Conservation (phyloP, 768 basidiomycete species). For the Sutorius australiensis region DNA sequence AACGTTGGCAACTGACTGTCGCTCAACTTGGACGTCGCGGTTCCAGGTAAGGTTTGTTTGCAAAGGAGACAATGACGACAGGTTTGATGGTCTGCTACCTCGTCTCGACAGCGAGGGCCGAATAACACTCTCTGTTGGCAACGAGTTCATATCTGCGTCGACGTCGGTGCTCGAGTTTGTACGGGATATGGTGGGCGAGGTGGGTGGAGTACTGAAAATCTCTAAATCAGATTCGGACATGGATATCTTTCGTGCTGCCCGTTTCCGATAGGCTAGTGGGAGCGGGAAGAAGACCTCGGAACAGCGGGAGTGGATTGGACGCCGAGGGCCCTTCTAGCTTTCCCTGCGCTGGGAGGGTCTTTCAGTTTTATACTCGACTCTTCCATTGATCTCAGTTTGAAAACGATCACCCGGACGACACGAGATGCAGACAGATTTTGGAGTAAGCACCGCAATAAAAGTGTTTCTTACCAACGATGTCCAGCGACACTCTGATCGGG, state of each 20-base stretch:
- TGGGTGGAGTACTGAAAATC: constrained; percentile 43
- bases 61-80: constrained; percentile 24
- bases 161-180: constrained; percentile 13
- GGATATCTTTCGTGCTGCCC: constrained; percentile 24
- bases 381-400: constrained; percentile 8
- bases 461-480: constrained; percentile 9
- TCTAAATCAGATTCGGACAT: constrained; percentile 34
- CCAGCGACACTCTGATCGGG: constrained; percentile 17
- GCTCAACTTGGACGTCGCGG: constrained; percentile 36
- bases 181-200: constrained; percentile 34
- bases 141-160: constrained; percentile 9
- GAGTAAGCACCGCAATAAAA: constrained; percentile 12
- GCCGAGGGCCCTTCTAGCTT: constrained; percentile 5
- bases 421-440: constrained; percentile 4
- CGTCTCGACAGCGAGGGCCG: constrained; percentile 39
- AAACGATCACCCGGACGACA: constrained; percentile 28
- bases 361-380: constrained; percentile 22
- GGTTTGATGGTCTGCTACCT: constrained; percentile 29
- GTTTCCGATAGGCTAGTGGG: constrained; percentile 8
- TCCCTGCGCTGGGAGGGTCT: background rate
- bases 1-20: constrained; percentile 22
- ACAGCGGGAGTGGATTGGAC: constrained; percentile 1
- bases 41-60: constrained; percentile 35
- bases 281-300: constrained; percentile 10
- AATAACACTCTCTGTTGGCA: constrained; percentile 20